Evolutionary conservation across 345 rosid species (phyloP).

Genomic region (Moricandia arvensis): DNA sequence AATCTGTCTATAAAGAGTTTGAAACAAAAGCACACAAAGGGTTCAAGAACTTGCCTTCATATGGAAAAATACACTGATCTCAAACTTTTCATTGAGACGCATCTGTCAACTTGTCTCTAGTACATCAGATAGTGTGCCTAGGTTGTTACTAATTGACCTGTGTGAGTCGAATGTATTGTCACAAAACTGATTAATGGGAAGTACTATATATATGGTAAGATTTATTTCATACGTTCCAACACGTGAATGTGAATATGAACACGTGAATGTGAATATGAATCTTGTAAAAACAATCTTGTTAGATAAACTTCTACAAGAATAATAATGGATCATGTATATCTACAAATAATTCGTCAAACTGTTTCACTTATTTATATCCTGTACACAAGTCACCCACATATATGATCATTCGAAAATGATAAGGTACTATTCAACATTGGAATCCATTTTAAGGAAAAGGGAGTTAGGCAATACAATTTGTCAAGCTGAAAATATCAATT

Average conservation of each 20-base stretch:
- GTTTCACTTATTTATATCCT: background rate
- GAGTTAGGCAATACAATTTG: constrained; percentile 16
- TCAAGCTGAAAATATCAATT: background rate
- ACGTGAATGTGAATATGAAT: background rate
- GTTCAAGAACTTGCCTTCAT: background rate
- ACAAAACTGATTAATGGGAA: background rate
- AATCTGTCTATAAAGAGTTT: background rate
- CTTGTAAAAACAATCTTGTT: background rate
- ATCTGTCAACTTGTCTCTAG: background rate
- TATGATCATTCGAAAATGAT: background rate
- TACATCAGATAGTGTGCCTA: background rate
- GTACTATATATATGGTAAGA: background rate
- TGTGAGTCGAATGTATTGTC: background rate
- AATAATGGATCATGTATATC: background rate
- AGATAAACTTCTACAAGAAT: background rate
- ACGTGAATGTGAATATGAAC: background rate
- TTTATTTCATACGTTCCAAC: background rate
- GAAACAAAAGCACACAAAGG: background rate
- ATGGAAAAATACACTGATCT: background rate
- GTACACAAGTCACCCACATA: constrained; percentile 4
- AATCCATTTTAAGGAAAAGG: background rate
- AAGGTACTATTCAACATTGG: background rate
- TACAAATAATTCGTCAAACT: background rate
- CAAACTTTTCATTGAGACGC: background rate
- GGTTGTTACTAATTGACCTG: background rate